Percentiles rank a stretch among this genome's conserved stretches.
phyloP scores from a whole-genome alignment of 805 yeast genomes.

The Starmerella floricola region DNA sequence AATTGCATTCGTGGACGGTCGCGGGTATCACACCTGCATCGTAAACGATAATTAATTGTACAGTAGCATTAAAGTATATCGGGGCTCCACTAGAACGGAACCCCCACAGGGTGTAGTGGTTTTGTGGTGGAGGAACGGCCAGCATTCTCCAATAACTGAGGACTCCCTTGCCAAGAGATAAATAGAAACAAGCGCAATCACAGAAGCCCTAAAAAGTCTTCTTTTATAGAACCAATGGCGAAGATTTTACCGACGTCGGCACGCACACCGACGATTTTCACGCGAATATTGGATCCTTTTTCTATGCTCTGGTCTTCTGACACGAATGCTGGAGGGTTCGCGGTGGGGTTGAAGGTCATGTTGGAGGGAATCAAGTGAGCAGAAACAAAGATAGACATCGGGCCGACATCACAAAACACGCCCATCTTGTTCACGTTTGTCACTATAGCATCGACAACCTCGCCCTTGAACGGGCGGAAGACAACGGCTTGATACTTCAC shows the following conservation, averaged over 20 bases:
- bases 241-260: conserved; percentile 95
- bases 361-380: conserved; percentile 91
- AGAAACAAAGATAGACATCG: conserved; percentile 84
- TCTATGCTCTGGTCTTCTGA: conserved; percentile 90
- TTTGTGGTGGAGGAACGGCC: not conserved
- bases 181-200: conserved; percentile 24
- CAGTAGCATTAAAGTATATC: too few relatives aligned
- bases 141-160: not conserved
- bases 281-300: conserved; percentile 84
- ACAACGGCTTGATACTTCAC: conserved; percentile 94
- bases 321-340: conserved; percentile 96
- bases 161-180: too few relatives aligned
- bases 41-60: too few relatives aligned
- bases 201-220: conserved; percentile 87
- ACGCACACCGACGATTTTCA: conserved; percentile 93
- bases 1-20: too few relatives aligned
- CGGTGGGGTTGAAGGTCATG: conserved; percentile 84
- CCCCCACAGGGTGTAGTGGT: not conserved
- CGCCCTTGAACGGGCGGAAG: conserved; percentile 98
- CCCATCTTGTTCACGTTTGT: conserved; percentile 92
- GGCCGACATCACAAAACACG: conserved; percentile 96
- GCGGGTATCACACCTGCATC: too few relatives aligned
- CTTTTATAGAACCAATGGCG: conserved; percentile 96
- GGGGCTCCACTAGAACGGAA: too few relatives aligned
- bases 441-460: conserved; percentile 94